Base-by-base conservation (phyloP, 768 basidiomycete species). In the Megacollybia marginata region DNA sequence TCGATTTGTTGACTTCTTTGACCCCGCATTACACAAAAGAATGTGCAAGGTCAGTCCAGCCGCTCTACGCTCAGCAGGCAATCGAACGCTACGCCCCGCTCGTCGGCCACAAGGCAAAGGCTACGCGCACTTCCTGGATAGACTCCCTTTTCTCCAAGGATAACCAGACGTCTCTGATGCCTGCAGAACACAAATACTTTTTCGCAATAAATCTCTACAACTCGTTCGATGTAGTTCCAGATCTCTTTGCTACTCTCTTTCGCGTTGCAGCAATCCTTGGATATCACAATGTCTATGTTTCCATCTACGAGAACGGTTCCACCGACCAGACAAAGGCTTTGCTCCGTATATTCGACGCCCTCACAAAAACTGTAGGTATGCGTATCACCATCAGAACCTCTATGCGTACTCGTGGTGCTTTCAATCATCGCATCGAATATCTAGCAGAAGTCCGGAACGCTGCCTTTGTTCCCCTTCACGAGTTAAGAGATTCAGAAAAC, bases 171-270 rank as follows among this genome's bases (percentile, higher is more conserved):
- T 66, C 67, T 48, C 56, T 71, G 23, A 57, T 73, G 23, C 62
- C 75, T 10, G 75, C 73, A 60, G 79, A 86, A 55, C 96, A 99
- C 80, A 98, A 99, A 65, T 99, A 98, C 66, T 98, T 92, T 69
- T 96, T 99, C 68, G 95, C 92, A 52, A 98, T 99, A 78, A 99
- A 99, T 69, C 75, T 98, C 52, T 97, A 97, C 77, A 99, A 99
- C 74, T 97, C 94, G 11, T 99, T 98, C 80, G 93, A 96, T 69
- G 72, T 98, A 64, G 94, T 98, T 56, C 94, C 96, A 15, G 96
- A 99, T 69, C 78, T 98, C 33, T 97, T 98, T 65, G 85, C 92
- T 32, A 93, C 93, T 18, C 85, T 99, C 57, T 99, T 99, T 75
- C 83, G 93, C 50, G 84, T 94, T 35, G 84, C 92, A 0, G 78